Base-by-base conservation (phyloP, 306 rosid genomes). In the Betula pendula region DNA sequence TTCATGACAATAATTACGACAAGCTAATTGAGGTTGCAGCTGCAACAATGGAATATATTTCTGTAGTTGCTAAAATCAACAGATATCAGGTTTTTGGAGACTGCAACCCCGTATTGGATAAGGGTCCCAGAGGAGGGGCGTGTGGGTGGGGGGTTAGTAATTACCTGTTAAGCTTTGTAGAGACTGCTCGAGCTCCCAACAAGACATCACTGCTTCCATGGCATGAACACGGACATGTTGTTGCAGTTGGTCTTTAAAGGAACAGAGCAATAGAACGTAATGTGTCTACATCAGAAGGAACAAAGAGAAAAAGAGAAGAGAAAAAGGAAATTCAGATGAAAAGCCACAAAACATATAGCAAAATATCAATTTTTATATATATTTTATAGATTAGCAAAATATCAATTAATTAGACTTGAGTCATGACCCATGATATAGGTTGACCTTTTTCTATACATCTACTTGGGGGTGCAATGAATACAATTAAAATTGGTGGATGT, bases 121-220 rank as follows among this genome's bases (percentile, higher is more conserved):
- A 33, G 63, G 42, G 31, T n/a, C n/a, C n/a, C 8, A 24, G n/a
- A 3, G 4, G 8, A 7, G 29, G 5, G 16, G 3, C 19, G 0
- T 27, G 65, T 20, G 52, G 14, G 13, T 3, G 5, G 27, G 19
- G 45, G 27, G 52, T 29, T 25, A 65, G 58, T 45, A 79, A 14
- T 81, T 81, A 92, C 97, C 97, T 15, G 97, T 92, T 84, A 92
- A 87, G 88, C 90, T 87, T 59, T 92, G 97, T 17, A 92, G 92
- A 80, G 91, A 84, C 68, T 92, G 97, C 84, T 92, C 96, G 27
- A 92, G 91, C 84, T 92, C 96, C 97, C 97, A 92, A 74, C 97
- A 92, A 71, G 96, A 93, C 97, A 90, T 88, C 49, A 92, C 97
- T n/a, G 97, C 97, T 72, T 92, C 96, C 95, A 90, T 92, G 43